A percentile compares a stretch with the other conserved stretches of the same genome.
These are phyloP conservation scores for Beauveria pseudobassiana DNA, from an alignment of 2,329 filamentous ascomycete genomes.

Conservation along the genomic window DNA sequence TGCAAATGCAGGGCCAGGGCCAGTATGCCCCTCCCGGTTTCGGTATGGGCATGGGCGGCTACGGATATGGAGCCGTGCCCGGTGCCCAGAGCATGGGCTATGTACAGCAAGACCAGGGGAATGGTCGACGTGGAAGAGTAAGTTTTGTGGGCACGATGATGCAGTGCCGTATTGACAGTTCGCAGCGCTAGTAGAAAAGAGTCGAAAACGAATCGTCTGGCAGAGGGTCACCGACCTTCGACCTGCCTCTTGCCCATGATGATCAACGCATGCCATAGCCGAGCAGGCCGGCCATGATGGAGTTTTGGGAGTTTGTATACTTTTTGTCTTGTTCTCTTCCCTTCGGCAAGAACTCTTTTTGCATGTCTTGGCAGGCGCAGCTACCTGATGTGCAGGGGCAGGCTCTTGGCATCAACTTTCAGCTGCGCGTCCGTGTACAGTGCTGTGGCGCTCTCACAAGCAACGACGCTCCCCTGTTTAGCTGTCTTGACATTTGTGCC, in stretches of 20 bases:
- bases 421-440: not conserved
- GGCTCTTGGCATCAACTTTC: not conserved
- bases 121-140: conserved; percentile 52
- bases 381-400: not conserved
- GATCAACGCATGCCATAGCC: conserved; percentile 11
- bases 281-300: conserved; percentile 5
- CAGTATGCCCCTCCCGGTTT: conserved; percentile 45
- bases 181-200: conserved; percentile 1
- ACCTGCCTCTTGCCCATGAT: conserved; percentile 4
- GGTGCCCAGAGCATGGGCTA: conserved; percentile 44
- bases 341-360: not conserved
- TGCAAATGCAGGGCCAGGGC: conserved; percentile 36
- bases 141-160: conserved; percentile 21
- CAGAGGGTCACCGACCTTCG: not conserved
- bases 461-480: not conserved
- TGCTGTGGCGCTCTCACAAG: not conserved
- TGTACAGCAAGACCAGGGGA: conserved; percentile 49
- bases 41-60: conserved; percentile 37
- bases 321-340: not conserved
- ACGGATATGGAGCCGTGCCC: conserved; percentile 37
- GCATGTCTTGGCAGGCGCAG: not conserved
- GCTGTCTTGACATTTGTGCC: not conserved
- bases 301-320: conserved; percentile 11
- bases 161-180: conserved; percentile 11
- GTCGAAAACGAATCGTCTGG: not conserved